Evolutionary conservation across 2,329 filamentous ascomycete species (phyloP), one percentile per base, ranked within the genome.

Genomic region (Lachnum nothofagi): DNA sequence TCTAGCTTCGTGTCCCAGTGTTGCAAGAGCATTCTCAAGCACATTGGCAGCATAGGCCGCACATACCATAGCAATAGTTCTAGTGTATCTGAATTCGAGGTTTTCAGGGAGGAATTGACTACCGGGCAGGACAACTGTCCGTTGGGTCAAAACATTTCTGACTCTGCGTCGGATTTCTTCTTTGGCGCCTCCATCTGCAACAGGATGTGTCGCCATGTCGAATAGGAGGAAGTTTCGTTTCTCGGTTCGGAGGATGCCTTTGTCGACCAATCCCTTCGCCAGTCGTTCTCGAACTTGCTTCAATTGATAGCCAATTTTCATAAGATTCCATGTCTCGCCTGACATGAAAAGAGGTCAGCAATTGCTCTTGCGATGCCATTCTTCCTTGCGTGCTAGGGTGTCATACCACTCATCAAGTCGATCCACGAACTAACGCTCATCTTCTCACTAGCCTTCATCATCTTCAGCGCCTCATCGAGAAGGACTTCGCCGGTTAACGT

Each of bases 341-440:
- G 24, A 19, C 6, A 27, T 42, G 17, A 33, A 43, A 42, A 16
- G 12, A 34, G 16, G n/a, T 53, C 17, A 43, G 45, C 35, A 25
- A 48, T 48, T 54, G 37, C 46, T 49, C n/a, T 23, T 49, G n/a
- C 7, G 34, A 46, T 42, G 20, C 39, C 42, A 22, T 31, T 24
- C 42, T 8, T n/a, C 25, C 20, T 19, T 31, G 8, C 10, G 33
- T 33, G 12, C 25, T 8, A 39, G 38, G 10, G 25, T 42, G 29
- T 49, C 63, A 46, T 62, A 96, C 91, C 93, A 70, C 91, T 96
- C 90, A 98, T 91, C 60, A 98, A 76, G 70, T 98, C 93, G 69
- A 98, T 97, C 93, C 93, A 98, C 39, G 89, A 88, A 75, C 88
- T 93, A 60, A 98, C 93, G 71, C 93, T 97, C 93, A 98, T 97